Percentiles rank a stretch among this genome's conserved stretches.
These are phyloP conservation scores for Arachnomyces sp. DNA, from an alignment of 2,329 filamentous ascomycete species.

Conservation along the genomic window DNA sequence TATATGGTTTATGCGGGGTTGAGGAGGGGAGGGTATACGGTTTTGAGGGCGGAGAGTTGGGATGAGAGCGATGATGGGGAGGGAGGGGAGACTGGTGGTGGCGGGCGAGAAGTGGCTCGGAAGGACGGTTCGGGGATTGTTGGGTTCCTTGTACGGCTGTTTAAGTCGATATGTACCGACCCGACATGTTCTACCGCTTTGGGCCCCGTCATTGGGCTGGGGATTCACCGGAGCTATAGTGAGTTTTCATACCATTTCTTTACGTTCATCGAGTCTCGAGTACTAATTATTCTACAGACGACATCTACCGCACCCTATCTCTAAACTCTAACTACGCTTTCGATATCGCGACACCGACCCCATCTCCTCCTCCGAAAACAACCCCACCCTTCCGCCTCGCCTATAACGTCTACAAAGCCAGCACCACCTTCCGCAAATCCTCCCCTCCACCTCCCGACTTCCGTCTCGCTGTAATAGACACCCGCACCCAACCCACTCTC, in stretches of 20 bases:
- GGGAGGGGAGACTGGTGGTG: conserved; percentile 10
- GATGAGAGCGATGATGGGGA: conserved; percentile 33
- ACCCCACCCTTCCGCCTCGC: conserved; percentile 61
- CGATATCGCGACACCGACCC: conserved; percentile 44
- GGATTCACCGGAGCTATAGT: conserved; percentile 49
- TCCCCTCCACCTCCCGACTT: conserved; percentile 74
- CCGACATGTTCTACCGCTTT: conserved; percentile 24
- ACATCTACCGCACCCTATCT: conserved; percentile 69
- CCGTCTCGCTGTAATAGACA: conserved; percentile 72
- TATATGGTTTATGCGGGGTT: conserved; percentile 84
- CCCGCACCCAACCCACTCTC: conserved; percentile 57
- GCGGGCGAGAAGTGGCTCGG: background rate
- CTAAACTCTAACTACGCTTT: conserved; percentile 68
- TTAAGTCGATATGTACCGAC: conserved; percentile 25
- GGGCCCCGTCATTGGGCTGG: conserved; percentile 46
- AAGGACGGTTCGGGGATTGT: conserved; percentile 17
- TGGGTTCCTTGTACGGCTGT: conserved; percentile 26
- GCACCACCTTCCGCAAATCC: conserved; percentile 67
- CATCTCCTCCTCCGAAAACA: conserved; percentile 14
- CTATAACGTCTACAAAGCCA: conserved; percentile 76
- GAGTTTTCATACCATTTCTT: conserved; percentile 12
- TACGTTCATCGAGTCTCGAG: background rate
- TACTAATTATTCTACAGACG: conserved; percentile 46
- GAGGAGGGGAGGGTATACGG: conserved; percentile 72
- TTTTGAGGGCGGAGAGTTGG: conserved; percentile 61